A percentile compares a stretch with the other conserved stretches of the same genome.
Evolutionary conservation across 306 rosid genomes (phyloP).

Genomic region (Oemleria cerasiformis): DNA sequence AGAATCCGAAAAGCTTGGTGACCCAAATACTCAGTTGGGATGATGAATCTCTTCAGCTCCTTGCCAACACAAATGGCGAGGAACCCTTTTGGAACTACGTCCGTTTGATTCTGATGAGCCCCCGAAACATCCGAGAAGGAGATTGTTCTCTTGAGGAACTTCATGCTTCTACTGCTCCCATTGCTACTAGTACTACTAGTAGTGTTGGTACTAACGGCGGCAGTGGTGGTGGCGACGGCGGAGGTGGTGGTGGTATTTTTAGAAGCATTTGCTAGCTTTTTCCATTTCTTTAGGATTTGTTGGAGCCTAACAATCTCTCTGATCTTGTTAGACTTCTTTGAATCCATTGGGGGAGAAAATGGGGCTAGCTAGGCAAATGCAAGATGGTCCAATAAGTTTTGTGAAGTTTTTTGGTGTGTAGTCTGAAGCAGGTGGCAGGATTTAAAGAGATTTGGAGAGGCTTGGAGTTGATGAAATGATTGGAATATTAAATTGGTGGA

Average conservation of each 20-base stretch:
- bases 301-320: conserved; percentile 89
- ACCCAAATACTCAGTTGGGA: conserved; percentile 61
- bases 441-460: conserved; percentile 36
- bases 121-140: conserved; percentile 48
- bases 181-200: conserved; percentile 4
- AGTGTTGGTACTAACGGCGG: neutral
- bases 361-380: neutral
- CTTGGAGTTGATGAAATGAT: neutral
- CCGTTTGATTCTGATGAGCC: conserved; percentile 8
- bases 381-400: neutral
- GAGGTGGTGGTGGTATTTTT: conserved; percentile 23
- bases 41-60: conserved; percentile 68
- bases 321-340: conserved; percentile 87
- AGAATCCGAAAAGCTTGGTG: conserved; percentile 62
- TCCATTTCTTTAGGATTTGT: conserved; percentile 94
- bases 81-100: conserved; percentile 70
- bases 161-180: conserved; percentile 44
- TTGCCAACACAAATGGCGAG: conserved; percentile 80
- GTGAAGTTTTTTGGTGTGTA: neutral
- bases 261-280: conserved; percentile 71
- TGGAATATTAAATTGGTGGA: conserved; percentile 17
- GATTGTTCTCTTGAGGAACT: conserved; percentile 71
- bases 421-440: conserved; percentile 27
- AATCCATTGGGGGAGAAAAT: conserved; percentile 50
- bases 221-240: neutral